These are phyloP conservation scores for Cucumis cinereus DNA, from an alignment of 306 rosid species.

Conservation along the genomic window DNA sequence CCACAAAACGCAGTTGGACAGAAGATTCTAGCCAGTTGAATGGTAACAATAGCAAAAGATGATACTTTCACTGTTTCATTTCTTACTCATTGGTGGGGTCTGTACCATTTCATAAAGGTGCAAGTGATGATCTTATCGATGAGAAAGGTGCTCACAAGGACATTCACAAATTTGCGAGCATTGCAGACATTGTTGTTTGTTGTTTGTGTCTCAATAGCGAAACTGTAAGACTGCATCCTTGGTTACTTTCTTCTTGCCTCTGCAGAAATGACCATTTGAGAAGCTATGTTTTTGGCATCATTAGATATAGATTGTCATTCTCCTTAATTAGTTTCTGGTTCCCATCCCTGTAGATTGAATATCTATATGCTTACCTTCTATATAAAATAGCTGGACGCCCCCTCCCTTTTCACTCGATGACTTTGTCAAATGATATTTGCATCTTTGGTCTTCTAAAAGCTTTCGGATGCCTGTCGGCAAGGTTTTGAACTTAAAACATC, in stretches of 20 bases:
- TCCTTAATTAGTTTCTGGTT: not conserved
- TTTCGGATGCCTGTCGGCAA: not conserved
- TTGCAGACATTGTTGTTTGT: conserved; percentile 79
- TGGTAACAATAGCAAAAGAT: conserved; percentile 17
- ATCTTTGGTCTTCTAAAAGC: not conserved
- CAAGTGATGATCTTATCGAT: conserved; percentile 38
- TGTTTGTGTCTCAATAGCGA: conserved; percentile 51
- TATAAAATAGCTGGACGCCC: not conserved
- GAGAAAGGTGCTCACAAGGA: conserved; percentile 65
- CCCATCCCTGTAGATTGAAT: not conserved
- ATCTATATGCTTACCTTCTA: not conserved
- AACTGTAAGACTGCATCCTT: conserved; percentile 36
- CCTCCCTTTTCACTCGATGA: not conserved
- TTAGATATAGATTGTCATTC: not conserved
- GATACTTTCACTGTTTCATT: conserved; percentile 11
- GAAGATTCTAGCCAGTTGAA: conserved; percentile 13
- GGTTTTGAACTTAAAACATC: not conserved
- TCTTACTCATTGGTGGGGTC: not conserved
- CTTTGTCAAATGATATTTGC: not conserved
- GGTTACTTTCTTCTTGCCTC: not conserved
- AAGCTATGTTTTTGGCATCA: not conserved
- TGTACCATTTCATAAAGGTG: conserved; percentile 16
- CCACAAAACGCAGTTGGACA: conserved; percentile 77
- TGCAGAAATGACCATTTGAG: not conserved
- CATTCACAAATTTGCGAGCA: conserved; percentile 53